A percentile compares a stretch with the other conserved stretches of the same genome.
Conservation (phyloP, 768 basidiomycete genomes). For the Gymnopilus dilepis region DNA sequence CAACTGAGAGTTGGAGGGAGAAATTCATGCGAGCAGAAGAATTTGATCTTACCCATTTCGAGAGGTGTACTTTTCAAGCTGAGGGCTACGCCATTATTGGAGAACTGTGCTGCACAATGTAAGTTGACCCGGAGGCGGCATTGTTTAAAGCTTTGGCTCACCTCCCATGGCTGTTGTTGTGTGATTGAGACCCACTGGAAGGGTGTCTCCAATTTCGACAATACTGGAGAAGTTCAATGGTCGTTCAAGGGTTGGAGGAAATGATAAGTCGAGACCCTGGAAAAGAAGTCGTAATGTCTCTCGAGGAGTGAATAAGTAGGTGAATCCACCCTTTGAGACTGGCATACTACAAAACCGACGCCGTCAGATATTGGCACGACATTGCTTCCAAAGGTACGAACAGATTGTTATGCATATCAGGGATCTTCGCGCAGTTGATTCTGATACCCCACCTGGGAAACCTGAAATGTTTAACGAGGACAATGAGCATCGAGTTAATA, state of each 20-base stretch:
- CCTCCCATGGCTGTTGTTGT: conserved; percentile 17
- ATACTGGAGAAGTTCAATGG: conserved; percentile 20
- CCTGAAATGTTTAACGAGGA: conserved; percentile 27
- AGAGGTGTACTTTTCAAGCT: conserved; percentile 35
- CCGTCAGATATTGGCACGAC: neutral
- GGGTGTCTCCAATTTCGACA: conserved; percentile 5
- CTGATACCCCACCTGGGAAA: conserved; percentile 48
- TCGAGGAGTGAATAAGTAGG: conserved; percentile 43
- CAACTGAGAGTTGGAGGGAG: too few species aligned
- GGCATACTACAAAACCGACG: conserved; percentile 5
- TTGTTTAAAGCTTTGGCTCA: neutral
- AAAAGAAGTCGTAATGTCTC: conserved; percentile 38
- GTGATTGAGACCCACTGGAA: conserved; percentile 9
- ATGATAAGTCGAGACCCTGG: conserved; percentile 34
- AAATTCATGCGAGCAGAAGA: too few species aligned
- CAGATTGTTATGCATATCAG: conserved; percentile 36
- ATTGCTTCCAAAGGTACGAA: conserved; percentile 23
- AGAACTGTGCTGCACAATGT: conserved; percentile 41
- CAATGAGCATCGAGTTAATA: too few species aligned
- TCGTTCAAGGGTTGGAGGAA: conserved; percentile 31
- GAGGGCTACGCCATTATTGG: conserved; percentile 39
- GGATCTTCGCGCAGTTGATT: conserved; percentile 40
- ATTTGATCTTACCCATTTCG: conserved; percentile 29
- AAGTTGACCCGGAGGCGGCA: too few species aligned
- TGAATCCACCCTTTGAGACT: conserved; percentile 14